Evolutionary conservation across 495 filamentous ascomycete species (phyloP).

Genomic region (Tuber brumale): DNA sequence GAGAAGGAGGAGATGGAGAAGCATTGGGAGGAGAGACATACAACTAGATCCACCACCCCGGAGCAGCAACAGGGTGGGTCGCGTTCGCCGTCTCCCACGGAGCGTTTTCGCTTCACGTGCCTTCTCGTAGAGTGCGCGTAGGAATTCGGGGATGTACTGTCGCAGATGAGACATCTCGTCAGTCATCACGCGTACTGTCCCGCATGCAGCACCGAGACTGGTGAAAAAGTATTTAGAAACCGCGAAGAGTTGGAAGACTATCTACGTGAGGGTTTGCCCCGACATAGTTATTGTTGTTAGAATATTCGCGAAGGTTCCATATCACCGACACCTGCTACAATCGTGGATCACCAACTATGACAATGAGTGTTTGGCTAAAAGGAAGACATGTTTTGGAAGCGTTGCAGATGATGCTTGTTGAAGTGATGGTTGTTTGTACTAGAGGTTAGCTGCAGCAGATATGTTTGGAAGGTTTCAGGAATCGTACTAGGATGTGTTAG

Average conservation of each 20-base stretch:
- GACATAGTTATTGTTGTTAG: slow-evolving; percentile 30
- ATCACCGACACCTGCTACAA: no score
- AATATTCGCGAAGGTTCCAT: no score
- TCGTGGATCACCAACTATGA: no score
- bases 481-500: no score
- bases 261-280: slow-evolving; percentile 11
- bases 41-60: slow-evolving; percentile 14
- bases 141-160: slow-evolving; percentile 18
- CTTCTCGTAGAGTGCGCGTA: slow-evolving; percentile 9
- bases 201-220: slow-evolving; percentile 19
- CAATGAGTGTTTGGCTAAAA: no score
- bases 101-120: slow-evolving; percentile 15
- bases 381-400: no score
- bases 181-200: slow-evolving; percentile 22
- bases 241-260: slow-evolving; percentile 22
- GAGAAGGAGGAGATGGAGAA: slow-evolving; percentile 18
- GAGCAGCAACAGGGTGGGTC: background rate
- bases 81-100: slow-evolving; percentile 9
- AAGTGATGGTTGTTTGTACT: no score
- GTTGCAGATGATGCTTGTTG: no score
- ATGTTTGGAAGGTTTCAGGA: no score
- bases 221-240: slow-evolving; percentile 20
- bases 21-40: slow-evolving; percentile 21
- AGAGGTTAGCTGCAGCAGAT: no score
- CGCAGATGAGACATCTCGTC: slow-evolving; percentile 20